Conservation (phyloP, 495 filamentous ascomycete genomes). For the Rhypophila decipiens region DNA sequence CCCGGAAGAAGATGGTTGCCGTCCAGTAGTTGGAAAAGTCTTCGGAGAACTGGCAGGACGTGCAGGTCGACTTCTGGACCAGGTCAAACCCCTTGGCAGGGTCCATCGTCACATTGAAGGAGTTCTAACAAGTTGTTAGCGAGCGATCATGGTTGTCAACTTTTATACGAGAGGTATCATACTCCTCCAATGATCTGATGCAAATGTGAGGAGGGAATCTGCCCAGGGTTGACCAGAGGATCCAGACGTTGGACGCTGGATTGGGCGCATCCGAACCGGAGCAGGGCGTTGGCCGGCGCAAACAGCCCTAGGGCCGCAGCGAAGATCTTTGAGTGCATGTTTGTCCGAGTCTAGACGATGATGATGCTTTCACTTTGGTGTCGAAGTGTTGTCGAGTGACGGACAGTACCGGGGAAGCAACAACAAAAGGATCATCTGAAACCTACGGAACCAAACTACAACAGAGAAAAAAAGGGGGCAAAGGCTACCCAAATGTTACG, state of each 20-base stretch:
- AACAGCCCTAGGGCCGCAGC: conserved; percentile 38
- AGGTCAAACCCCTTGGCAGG: conserved; percentile 25
- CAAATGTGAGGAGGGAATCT: conserved; percentile 18
- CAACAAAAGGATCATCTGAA: too few species aligned
- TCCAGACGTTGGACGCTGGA: conserved; percentile 23
- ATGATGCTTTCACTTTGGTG: too few species aligned
- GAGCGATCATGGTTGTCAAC: background rate
- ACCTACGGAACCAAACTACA: too few species aligned
- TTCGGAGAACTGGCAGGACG: conserved; percentile 29
- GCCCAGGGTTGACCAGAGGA: conserved; percentile 19
- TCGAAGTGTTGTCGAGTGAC: too few species aligned
- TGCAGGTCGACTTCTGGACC: conserved; percentile 22
- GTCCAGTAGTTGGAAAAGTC: conserved; percentile 40
- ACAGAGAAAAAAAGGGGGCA: too few species aligned
- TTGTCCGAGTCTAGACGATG: background rate
- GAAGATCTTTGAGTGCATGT: conserved; percentile 35
- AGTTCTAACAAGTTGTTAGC: conserved; percentile 12
- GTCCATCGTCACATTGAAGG: conserved; percentile 29
- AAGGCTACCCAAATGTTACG: too few species aligned
- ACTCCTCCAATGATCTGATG: conserved; percentile 27
- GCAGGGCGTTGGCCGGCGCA: conserved; percentile 31
- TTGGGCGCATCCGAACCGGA: conserved; percentile 56
- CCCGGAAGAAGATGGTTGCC: conserved; percentile 33
- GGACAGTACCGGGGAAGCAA: too few species aligned
- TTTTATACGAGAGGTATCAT: conserved; percentile 14